Conservation (phyloP, 768 basidiomycete genomes). For the Boletus eberwhitei region DNA sequence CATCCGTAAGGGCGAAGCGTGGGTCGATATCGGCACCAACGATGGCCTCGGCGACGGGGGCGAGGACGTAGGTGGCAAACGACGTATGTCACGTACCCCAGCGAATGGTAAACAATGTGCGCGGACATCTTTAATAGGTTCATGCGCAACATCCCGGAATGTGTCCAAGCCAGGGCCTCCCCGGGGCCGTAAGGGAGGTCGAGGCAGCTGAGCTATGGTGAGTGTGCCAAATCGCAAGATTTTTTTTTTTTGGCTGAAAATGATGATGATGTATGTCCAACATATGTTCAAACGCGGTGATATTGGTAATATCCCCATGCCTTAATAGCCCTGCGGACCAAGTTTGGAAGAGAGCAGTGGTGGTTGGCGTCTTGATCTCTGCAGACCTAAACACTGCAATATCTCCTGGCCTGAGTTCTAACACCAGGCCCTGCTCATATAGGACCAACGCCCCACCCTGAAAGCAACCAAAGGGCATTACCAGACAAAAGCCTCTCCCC, state of each 20-base stretch:
- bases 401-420: too few species aligned
- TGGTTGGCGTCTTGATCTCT: background rate
- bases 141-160: background rate
- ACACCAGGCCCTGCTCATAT: too few species aligned
- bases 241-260: background rate
- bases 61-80: background rate
- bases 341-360: constrained; percentile 6
- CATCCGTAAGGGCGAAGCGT: background rate
- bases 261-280: constrained; percentile 1
- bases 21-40: background rate
- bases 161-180: background rate
- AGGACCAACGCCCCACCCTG: too few species aligned
- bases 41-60: constrained; percentile 3
- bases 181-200: background rate
- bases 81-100: too few species aligned
- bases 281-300: background rate
- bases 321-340: constrained; percentile 1
- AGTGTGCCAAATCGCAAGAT: background rate
- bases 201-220: constrained; percentile 8
- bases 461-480: too few species aligned
- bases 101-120: background rate
- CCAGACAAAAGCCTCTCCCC: too few species aligned
- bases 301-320: background rate
- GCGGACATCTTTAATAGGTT: background rate
- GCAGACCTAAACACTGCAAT: too few species aligned